Base-by-base conservation (phyloP, 2,329 filamentous ascomycete species). In the Monosporascus sp. region DNA sequence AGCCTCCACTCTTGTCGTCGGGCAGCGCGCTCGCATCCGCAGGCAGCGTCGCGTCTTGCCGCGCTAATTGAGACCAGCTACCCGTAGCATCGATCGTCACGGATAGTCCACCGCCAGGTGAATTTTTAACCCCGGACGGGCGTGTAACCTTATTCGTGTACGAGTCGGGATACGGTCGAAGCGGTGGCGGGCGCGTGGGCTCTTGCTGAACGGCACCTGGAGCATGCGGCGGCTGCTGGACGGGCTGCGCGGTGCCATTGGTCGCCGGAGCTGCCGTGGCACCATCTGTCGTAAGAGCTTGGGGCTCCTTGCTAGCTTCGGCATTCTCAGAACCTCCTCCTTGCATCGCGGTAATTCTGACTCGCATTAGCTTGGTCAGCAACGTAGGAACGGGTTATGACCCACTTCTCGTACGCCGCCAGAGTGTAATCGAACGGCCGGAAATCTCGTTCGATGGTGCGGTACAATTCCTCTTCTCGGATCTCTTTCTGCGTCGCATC, bases 401-500 rank as follows among this genome's bases (percentile, higher is more conserved):
- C 83, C 59, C 77, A 90, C 81, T 86, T 86, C 65, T 86, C 85
- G 64, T 91, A 93, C 3, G 85, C 88, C 20, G 89, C 85, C 3
- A 86, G 74, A 0, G 92, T 97, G 71, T 99, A 99, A 70, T 99
- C 94, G 69, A 97, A 99, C 1, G 92, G 90, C 68, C 89, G 86
- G 67, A 97, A 99, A 65, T 96, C 88, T 5, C 83, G 88, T 71
- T 99, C 94, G 57, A 99, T 97, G 81, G 95, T 89, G 59, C 86
- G 86, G 69, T 97, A 94, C 22, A 97, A 79, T 70, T 97, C 92
- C 57, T 99, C 93, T 62, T 96, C 91, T 22, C 92, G 82, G 52
- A 97, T 96, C 69, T 99, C 93, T 70, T 95, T 93, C 43, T 91
- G 89, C 0, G 93, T 96, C 1, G 94, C 94, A 73, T 97, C 93